These are phyloP conservation scores for Xerocomus nothofagi DNA, from an alignment of 1,284 basidiomycete genomes.

Conservation along the genomic window DNA sequence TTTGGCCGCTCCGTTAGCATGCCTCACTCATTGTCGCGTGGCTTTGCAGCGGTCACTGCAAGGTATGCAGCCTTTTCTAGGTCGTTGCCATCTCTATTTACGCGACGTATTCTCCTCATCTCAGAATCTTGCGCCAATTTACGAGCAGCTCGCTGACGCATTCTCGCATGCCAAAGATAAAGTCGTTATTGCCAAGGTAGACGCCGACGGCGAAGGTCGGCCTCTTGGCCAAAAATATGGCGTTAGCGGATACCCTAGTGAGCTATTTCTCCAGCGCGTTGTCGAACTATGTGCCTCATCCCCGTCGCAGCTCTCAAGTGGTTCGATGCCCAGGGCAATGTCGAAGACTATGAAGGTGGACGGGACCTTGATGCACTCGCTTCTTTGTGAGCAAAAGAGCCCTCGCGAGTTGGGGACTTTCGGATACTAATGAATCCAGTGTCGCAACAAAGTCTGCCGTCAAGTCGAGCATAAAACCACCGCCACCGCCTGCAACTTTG, in stretches of 20 bases:
- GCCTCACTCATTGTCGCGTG: background rate
- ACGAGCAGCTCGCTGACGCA: constrained; percentile 88
- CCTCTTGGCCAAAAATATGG: constrained; percentile 71
- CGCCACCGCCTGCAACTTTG: constrained; percentile 72
- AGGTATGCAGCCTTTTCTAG: constrained; percentile 44
- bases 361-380: constrained; percentile 81
- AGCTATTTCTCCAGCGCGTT: constrained; percentile 24
- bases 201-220: constrained; percentile 86
- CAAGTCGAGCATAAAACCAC: constrained; percentile 84
- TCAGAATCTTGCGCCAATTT: constrained; percentile 82
- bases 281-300: background rate
- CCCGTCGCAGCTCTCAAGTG: constrained; percentile 78
- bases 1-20: background rate
- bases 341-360: constrained; percentile 73
- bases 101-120: constrained; percentile 11
- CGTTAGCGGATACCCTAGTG: constrained; percentile 87
- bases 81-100: background rate
- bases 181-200: constrained; percentile 89
- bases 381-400: constrained; percentile 57
- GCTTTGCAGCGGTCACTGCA: constrained; percentile 72
- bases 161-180: constrained; percentile 78
- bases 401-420: background rate
- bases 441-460: constrained; percentile 75
- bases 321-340: constrained; percentile 73
- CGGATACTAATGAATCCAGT: constrained; percentile 39